Evolutionary conservation across 2,329 filamentous ascomycete genomes (phyloP), one percentile per base, ranked within the genome.

Genomic region (Fusarium nelsonii): DNA sequence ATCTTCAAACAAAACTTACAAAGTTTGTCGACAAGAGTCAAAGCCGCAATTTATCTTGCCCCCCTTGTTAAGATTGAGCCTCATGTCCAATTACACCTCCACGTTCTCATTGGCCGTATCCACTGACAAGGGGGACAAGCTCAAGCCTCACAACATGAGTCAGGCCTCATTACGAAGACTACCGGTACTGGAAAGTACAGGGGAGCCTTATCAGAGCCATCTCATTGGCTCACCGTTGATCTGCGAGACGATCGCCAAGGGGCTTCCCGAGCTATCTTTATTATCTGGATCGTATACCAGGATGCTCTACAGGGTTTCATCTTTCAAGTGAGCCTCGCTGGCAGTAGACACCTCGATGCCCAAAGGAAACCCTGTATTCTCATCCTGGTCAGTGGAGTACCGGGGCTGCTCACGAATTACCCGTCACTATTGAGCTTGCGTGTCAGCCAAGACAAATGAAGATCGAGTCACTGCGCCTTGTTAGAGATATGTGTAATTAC

Each of bases 151-250:
- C 12, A 36, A 33, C 55, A 33, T 53, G 62, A 65, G 62, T 65
- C 60, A 65, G 54, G 53, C n/a, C 18, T 18, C 6, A 41, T 41
- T 26, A 41, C 46, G 46, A 63, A 41, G 23, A 20, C 23, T 23
- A 23, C 41, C 11, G 39, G 30, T 11, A 11, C 23, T 9, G 30
- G 30, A 44, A 23, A 44, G 53, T 18, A 12, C 20, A 41, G 60
- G 20, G 62, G 62, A 53, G 48, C 39, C 23, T 18, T 18, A n/a
- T 26, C 52, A 65, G 20, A 53, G 40, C 8, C 7, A 7, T 3
- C 34, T 34, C 1, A 66, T 66, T 66, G 61, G 63, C 55, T 66
- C 63, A 66, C 48, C 55, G 55, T 28, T 50, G 63, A 66, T 62
- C 63, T 61, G 55, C 63, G 23, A 39, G 62, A 44, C 44, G 62